phyloP scores from a whole-genome alignment of 164 flowering plant genomes.

The Brasenia schreberi region DNA sequence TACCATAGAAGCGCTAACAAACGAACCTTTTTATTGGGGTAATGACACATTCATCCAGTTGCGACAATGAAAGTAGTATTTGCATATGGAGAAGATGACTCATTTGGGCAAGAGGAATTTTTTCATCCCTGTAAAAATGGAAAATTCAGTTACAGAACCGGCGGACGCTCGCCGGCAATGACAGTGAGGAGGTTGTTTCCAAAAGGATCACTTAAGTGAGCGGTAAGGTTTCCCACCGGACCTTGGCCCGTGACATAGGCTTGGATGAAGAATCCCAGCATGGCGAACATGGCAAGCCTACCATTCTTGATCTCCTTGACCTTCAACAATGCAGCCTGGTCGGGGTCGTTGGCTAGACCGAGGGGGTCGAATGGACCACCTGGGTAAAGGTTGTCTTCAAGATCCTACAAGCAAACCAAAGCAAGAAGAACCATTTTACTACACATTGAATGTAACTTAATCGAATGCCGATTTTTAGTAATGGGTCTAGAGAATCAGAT shows the following conservation, averaged over 20 bases:
- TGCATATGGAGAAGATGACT: too few relatives aligned
- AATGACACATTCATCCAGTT: too few relatives aligned
- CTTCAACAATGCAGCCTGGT: constrained; percentile 62
- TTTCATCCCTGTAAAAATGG: too few relatives aligned
- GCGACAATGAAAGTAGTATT: too few relatives aligned
- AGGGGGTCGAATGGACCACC: constrained; percentile 96
- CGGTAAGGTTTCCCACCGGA: constrained; percentile 81
- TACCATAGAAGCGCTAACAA: too few relatives aligned
- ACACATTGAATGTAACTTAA: too few relatives aligned
- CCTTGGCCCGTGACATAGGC: constrained; percentile 98
- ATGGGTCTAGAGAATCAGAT: background rate
- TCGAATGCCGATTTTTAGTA: too few relatives aligned
- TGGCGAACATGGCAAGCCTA: constrained; percentile 51
- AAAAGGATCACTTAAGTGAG: constrained; percentile 89
- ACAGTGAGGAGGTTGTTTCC: constrained; percentile 98
- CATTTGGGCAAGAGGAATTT: too few relatives aligned
- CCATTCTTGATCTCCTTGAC: too few relatives aligned
- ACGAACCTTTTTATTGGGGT: too few relatives aligned
- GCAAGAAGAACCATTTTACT: too few relatives aligned
- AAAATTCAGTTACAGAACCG: constrained; percentile 37
- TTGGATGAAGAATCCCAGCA: constrained; percentile 95
- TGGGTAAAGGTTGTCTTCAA: constrained; percentile 90
- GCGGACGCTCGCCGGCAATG: constrained; percentile 68
- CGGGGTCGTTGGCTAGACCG: constrained; percentile 82
- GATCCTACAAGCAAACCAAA: constrained; percentile 23